Percentiles rank a stretch among this genome's conserved stretches.
Conservation (phyloP, 2,329 filamentous ascomycete genomes). For the Sporothrix pseudoabietina region DNA sequence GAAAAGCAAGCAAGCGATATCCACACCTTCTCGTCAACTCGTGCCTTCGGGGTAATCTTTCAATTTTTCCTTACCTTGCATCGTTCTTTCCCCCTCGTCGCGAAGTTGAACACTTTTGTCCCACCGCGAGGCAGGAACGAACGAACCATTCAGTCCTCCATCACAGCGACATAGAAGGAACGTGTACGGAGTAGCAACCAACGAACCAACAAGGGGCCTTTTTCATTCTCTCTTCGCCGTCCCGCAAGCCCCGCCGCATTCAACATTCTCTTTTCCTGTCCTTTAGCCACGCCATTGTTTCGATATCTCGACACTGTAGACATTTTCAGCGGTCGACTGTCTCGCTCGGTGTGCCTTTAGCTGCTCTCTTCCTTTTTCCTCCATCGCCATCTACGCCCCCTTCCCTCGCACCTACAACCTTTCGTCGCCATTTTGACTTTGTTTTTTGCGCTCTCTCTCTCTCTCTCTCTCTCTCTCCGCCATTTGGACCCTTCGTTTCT, state of each 20-base stretch:
- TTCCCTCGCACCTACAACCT: background rate
- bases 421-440: background rate
- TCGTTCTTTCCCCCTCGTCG: background rate
- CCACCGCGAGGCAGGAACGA: constrained; percentile 9
- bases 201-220: background rate
- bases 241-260: constrained; percentile 6
- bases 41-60: constrained; percentile 9
- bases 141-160: background rate
- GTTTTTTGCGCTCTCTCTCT: background rate
- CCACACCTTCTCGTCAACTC: background rate
- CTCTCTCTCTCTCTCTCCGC: background rate
- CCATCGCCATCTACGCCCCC: background rate
- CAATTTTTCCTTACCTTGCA: background rate
- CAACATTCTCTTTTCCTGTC: background rate
- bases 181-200: constrained; percentile 2
- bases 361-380: background rate
- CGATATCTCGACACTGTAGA: constrained; percentile 14
- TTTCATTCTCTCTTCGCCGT: constrained; percentile 6
- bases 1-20: constrained; percentile 4
- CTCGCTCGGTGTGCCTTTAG: background rate
- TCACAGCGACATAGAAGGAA: background rate
- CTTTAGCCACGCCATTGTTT: constrained; percentile 5
- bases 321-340: background rate
- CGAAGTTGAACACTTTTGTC: background rate
- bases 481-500: background rate